phyloP scores from a whole-genome alignment of 768 basidiomycete species.

The Glaciozyma martinii region DNA sequence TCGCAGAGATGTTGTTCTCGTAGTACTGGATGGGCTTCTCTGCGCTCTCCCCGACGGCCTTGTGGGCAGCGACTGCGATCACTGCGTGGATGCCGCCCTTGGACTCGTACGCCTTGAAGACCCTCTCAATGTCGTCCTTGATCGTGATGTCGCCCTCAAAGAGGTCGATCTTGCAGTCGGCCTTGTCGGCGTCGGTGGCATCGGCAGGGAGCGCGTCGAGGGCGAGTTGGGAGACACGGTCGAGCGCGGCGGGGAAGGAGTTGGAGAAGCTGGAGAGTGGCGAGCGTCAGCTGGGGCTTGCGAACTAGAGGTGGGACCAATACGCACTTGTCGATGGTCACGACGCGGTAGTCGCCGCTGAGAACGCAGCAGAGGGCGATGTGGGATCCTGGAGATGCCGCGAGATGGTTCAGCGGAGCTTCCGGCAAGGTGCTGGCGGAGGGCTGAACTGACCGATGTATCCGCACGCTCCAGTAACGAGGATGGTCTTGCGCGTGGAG shows the following conservation, averaged over 20 bases:
- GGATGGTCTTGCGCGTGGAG: slow-evolving; percentile 37
- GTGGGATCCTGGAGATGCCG: slow-evolving; percentile 65
- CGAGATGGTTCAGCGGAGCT: background rate
- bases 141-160: slow-evolving; percentile 66
- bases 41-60: slow-evolving; percentile 93
- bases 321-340: slow-evolving; percentile 62
- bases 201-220: slow-evolving; percentile 58
- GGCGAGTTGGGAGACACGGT: slow-evolving; percentile 71
- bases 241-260: slow-evolving; percentile 65
- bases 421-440: background rate
- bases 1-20: slow-evolving; percentile 83
- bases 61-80: slow-evolving; percentile 90
- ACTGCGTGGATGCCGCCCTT: slow-evolving; percentile 94
- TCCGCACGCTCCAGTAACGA: slow-evolving; percentile 74
- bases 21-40: slow-evolving; percentile 91
- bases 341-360: slow-evolving; percentile 80
- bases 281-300: background rate
- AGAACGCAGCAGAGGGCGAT: slow-evolving; percentile 77
- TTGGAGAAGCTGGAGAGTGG: slow-evolving; percentile 67
- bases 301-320: background rate
- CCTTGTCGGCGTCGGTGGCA: slow-evolving; percentile 58
- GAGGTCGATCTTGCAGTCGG: slow-evolving; percentile 63
- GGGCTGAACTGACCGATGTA: slow-evolving; percentile 59
- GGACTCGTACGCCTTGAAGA: slow-evolving; percentile 69
- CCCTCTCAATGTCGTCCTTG: slow-evolving; percentile 57